Conservation (phyloP, 2,329 filamentous ascomycete genomes). For the Talaromyces sp. region DNA sequence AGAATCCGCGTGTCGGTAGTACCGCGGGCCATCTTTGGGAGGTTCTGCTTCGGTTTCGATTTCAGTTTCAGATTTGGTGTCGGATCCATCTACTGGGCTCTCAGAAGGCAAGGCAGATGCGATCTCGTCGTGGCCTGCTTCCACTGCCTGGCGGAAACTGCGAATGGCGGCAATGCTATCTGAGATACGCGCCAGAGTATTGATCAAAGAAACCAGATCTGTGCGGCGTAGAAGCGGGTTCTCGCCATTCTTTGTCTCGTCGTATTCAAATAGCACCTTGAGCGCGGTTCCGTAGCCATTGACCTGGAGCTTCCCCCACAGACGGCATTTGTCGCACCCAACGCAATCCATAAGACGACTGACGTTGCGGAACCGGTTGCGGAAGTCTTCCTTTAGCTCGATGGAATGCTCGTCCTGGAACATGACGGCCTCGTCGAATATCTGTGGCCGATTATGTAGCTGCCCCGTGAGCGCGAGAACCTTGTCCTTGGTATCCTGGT, state of each 20-base stretch:
- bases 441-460: slow-evolving; percentile 63
- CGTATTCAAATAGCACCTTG: slow-evolving; percentile 94
- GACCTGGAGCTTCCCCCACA: slow-evolving; percentile 97
- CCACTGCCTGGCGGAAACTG: slow-evolving; percentile 57
- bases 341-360: slow-evolving; percentile 98
- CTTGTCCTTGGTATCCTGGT: slow-evolving; percentile 72
- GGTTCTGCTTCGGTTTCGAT: slow-evolving; percentile 1
- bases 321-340: slow-evolving; percentile 94
- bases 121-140: slow-evolving; percentile 28
- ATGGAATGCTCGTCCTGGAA: slow-evolving; percentile 66
- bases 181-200: slow-evolving; percentile 84
- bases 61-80: slow-evolving; percentile 10
- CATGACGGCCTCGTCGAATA: slow-evolving; percentile 95
- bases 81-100: slow-evolving; percentile 21
- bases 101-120: slow-evolving; percentile 21
- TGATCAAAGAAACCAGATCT: slow-evolving; percentile 89
- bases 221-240: slow-evolving; percentile 76
- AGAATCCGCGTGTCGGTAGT: slow-evolving; percentile 29
- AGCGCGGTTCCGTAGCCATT: slow-evolving; percentile 90
- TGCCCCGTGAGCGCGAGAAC: slow-evolving; percentile 69
- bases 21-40: slow-evolving; percentile 8
- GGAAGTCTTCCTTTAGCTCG: slow-evolving; percentile 91
- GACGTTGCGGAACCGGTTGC: slow-evolving; percentile 93
- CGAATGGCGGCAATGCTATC: slow-evolving; percentile 71
- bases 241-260: slow-evolving; percentile 58